These are phyloP conservation scores for Dioszegia aurantiaca DNA, from an alignment of 768 basidiomycete genomes.

Conservation along the genomic window DNA sequence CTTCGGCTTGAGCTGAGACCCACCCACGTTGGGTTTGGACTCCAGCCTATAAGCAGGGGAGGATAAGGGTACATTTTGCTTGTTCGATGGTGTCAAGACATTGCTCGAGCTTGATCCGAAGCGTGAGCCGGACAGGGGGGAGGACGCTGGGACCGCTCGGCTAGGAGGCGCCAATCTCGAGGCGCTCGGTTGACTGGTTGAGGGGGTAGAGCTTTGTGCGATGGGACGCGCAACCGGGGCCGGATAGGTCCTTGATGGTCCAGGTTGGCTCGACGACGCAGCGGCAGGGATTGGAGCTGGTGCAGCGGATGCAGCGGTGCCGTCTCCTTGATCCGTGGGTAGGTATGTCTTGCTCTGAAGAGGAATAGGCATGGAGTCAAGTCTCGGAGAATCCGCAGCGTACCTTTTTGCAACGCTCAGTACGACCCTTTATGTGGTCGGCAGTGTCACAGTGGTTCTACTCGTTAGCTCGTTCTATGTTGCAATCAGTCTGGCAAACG, in stretches of 20 bases:
- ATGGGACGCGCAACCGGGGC: background rate
- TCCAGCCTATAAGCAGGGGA: background rate
- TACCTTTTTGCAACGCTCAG: constrained; percentile 11
- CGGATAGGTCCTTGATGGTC: background rate
- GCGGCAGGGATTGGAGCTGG: background rate
- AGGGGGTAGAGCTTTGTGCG: background rate
- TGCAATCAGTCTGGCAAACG: constrained; percentile 9
- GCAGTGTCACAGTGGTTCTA: constrained; percentile 35
- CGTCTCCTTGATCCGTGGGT: background rate
- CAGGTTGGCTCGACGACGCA: too few relatives aligned
- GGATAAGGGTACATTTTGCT: background rate
- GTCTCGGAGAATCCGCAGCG: background rate
- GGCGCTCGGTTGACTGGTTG: background rate
- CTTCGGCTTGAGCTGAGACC: background rate
- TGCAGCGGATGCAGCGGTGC: background rate
- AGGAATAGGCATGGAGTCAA: background rate
- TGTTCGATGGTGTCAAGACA: background rate
- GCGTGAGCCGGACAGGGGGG: background rate
- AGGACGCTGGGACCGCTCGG: background rate
- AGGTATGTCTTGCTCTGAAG: constrained; percentile 4
- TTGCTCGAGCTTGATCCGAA: background rate
- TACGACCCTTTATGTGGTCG: constrained; percentile 24
- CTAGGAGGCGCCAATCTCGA: background rate
- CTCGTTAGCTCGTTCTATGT: background rate
- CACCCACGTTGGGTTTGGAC: background rate